These are phyloP conservation scores for Tardiomyces digboiensis DNA, from an alignment of 1,139 yeast genomes.

Conservation along the genomic window DNA sequence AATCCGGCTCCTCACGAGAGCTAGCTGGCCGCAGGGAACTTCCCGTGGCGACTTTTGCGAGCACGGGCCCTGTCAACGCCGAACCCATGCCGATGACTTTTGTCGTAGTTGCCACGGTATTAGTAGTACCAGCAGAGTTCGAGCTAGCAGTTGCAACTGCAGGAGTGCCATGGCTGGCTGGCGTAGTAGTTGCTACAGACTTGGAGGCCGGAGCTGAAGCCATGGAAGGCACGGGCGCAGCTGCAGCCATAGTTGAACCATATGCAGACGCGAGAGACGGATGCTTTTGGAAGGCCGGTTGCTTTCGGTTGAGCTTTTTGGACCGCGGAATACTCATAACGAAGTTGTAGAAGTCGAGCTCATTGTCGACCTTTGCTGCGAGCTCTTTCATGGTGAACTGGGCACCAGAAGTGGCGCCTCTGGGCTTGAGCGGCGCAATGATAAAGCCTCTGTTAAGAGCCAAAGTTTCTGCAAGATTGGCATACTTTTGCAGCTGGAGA, in stretches of 20 bases:
- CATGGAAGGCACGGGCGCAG: slow-evolving; percentile 3
- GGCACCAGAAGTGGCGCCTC: slow-evolving; percentile 21
- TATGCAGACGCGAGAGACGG: slow-evolving; percentile 42
- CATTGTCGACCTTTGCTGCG: slow-evolving; percentile 74
- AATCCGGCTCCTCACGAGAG: background rate
- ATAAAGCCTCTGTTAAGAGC: slow-evolving; percentile 80
- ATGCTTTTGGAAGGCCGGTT: slow-evolving; percentile 67
- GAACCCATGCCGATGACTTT: slow-evolving; percentile 13
- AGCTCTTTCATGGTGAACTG: slow-evolving; percentile 57
- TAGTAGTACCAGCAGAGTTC: background rate
- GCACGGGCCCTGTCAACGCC: slow-evolving; percentile 17
- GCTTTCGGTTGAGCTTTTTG: slow-evolving; percentile 23
- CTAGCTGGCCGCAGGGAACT: slow-evolving; percentile 1
- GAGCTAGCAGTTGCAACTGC: background rate
- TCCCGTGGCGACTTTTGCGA: slow-evolving; percentile 4
- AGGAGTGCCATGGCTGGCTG: background rate
- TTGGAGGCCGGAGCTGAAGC: slow-evolving; percentile 3
- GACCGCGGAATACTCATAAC: slow-evolving; percentile 33
- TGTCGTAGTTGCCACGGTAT: slow-evolving; percentile 7
- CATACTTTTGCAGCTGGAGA: slow-evolving; percentile 79
- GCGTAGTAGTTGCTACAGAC: slow-evolving; percentile 1
- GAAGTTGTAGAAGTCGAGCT: slow-evolving; percentile 67
- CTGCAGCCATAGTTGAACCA: slow-evolving; percentile 2
- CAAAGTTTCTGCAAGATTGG: slow-evolving; percentile 78
- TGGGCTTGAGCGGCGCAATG: slow-evolving; percentile 54